These are phyloP conservation scores for Xanthoparmelia taractica DNA, from an alignment of 495 filamentous ascomycete genomes.

Conservation along the genomic window DNA sequence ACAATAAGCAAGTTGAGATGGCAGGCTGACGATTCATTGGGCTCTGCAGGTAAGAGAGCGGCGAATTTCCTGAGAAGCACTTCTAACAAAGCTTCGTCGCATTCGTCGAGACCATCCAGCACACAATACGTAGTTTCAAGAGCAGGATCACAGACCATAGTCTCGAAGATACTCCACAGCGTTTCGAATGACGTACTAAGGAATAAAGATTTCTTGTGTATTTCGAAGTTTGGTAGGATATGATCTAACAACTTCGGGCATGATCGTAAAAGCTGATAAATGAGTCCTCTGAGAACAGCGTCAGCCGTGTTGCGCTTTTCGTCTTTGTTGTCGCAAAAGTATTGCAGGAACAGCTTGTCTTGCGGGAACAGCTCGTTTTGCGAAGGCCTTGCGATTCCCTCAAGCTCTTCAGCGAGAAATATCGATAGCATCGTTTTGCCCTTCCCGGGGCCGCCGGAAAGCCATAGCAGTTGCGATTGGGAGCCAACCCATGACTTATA, in stretches of 20 bases:
- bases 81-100: conserved; percentile 22
- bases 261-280: conserved; percentile 29
- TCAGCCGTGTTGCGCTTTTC: conserved; percentile 40
- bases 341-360: conserved; percentile 33
- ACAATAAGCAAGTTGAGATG: conserved; percentile 28
- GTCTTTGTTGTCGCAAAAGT: conserved; percentile 40
- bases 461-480: conserved; percentile 32
- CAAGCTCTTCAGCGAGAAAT: conserved; percentile 38
- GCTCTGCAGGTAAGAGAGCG: conserved; percentile 16
- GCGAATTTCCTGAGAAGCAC: conserved; percentile 24
- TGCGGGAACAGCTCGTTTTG: no score
- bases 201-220: conserved; percentile 25
- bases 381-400: conserved; percentile 21
- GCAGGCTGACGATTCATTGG: conserved; percentile 10
- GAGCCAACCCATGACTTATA: conserved; percentile 11
- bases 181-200: conserved; percentile 31
- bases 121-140: conserved; percentile 33
- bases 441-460: conserved; percentile 43
- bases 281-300: conserved; percentile 37
- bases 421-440: conserved; percentile 46
- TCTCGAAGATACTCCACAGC: conserved; percentile 35
- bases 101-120: conserved; percentile 37
- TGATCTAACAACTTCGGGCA: conserved; percentile 20
- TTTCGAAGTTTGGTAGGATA: conserved; percentile 26
- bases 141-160: conserved; percentile 27